A percentile compares a stretch with the other conserved stretches of the same genome.
Conservation (phyloP, 2,329 filamentous ascomycete species). For the Aspergillus pseudoterreus region DNA sequence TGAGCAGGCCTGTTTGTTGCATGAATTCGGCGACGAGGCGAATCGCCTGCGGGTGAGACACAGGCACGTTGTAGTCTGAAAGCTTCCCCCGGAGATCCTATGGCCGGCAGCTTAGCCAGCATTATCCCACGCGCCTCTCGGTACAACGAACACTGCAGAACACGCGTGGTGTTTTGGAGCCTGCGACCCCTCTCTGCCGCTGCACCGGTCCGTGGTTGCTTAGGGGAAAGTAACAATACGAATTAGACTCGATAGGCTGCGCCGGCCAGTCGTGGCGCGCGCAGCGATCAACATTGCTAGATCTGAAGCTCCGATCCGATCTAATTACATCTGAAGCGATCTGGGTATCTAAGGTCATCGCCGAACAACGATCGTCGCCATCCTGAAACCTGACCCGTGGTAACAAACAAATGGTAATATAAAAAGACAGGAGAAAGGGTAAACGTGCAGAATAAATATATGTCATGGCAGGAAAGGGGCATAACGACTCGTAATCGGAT, state of each 20-base stretch:
- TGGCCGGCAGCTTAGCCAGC: too few relatives aligned
- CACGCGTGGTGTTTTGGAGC: too few relatives aligned
- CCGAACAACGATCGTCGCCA: background rate
- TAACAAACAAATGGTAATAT: background rate
- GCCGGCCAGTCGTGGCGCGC: background rate
- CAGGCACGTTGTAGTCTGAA: too few relatives aligned
- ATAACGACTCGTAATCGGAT: background rate
- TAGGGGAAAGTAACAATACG: too few relatives aligned
- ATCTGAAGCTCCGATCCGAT: background rate
- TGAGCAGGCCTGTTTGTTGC: too few relatives aligned
- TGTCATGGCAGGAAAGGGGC: background rate
- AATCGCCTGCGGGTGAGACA: too few relatives aligned
- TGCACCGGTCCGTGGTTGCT: too few relatives aligned
- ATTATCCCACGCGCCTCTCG: too few relatives aligned
- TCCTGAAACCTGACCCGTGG: background rate
- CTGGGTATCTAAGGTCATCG: slow-evolving; percentile 1
- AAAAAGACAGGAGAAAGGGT: background rate
- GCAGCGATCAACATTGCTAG: background rate
- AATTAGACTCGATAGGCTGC: background rate
- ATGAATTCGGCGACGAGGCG: too few relatives aligned
- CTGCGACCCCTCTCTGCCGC: too few relatives aligned
- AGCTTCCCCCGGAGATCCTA: too few relatives aligned
- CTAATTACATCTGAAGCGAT: slow-evolving; percentile 1
- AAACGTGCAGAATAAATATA: background rate
- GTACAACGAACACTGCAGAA: too few relatives aligned